Percentiles rank a stretch among this genome's conserved stretches.
Conservation (phyloP, 208 protist species). For the Trypanosoma avium region DNA sequence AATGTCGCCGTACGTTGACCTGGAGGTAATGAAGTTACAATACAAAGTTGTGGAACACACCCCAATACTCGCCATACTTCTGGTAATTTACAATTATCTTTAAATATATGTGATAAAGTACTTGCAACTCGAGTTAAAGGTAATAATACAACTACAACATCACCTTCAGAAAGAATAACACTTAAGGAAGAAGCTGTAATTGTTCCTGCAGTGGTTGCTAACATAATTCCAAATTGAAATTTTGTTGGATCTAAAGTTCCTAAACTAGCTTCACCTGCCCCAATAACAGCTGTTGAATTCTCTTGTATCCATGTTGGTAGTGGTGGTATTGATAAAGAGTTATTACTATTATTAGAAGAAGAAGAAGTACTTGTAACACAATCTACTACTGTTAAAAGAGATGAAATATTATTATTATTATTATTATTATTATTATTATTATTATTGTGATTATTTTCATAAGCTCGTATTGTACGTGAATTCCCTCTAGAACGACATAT, state of each 20-base stretch:
- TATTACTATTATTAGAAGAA: not conserved
- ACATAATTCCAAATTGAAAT: slow-evolving; percentile 19
- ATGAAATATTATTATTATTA: not conserved
- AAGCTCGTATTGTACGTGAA: not conserved
- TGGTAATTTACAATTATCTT: slow-evolving; percentile 25
- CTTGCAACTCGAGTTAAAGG: slow-evolving; percentile 43
- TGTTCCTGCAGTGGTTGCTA: not conserved
- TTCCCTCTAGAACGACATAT: no score
- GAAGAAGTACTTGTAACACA: no score
- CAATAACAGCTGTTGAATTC: slow-evolving; percentile 13
- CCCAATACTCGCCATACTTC: slow-evolving; percentile 47
- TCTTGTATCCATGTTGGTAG: slow-evolving; percentile 19
- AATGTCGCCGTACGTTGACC: slow-evolving; percentile 39
- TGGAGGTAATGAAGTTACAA: slow-evolving; percentile 35
- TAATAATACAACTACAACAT: slow-evolving; percentile 62
- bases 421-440: not conserved
- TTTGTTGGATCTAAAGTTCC: slow-evolving; percentile 11
- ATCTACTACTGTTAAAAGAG: no score
- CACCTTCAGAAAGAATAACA: slow-evolving; percentile 45
- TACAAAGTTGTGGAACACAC: slow-evolving; percentile 63
- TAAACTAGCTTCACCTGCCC: not conserved
- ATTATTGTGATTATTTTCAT: not conserved
- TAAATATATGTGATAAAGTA: slow-evolving; percentile 30
- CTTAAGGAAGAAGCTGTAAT: not conserved
- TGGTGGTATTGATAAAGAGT: not conserved